A percentile compares a stretch with the other conserved stretches of the same genome.
Evolutionary conservation across 176 grass and related monocot species (phyloP).

Genomic region (maize (Zea mays)): DNA sequence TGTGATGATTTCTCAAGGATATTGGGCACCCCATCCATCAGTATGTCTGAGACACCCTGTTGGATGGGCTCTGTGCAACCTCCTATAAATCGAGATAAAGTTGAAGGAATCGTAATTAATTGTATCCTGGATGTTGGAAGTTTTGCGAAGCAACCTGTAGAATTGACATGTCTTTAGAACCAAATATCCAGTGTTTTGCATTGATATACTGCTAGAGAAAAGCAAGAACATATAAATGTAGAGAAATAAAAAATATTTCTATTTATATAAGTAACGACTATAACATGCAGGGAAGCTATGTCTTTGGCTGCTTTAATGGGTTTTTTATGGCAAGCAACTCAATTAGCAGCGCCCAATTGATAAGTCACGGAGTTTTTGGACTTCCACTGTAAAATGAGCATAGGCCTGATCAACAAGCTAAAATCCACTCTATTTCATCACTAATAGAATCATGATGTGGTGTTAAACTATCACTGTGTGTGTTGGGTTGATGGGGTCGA

Average conservation of each 20-base stretch:
- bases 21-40: slow-evolving; percentile 29
- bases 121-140: slow-evolving; percentile 1
- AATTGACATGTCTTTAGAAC: not conserved
- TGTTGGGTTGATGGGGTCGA: not conserved
- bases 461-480: not conserved
- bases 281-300: not conserved
- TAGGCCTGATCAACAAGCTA: not conserved
- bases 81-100: slow-evolving; percentile 4
- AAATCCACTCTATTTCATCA: not conserved
- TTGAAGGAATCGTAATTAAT: not conserved
- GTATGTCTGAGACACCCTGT: slow-evolving; percentile 32
- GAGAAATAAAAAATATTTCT: not conserved
- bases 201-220: slow-evolving; percentile 1
- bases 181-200: not conserved
- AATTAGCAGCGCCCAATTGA: not conserved
- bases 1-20: slow-evolving; percentile 22
- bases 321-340: not conserved
- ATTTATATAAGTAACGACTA: not conserved
- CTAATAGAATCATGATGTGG: not conserved
- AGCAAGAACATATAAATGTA: slow-evolving; percentile 18
- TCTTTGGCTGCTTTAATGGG: not conserved
- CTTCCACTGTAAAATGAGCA: not conserved
- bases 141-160: slow-evolving; percentile 2
- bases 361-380: not conserved
- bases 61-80: slow-evolving; percentile 18